Base-by-base conservation (phyloP, 1,284 basidiomycete species). In the Cerioporus squamosus region DNA sequence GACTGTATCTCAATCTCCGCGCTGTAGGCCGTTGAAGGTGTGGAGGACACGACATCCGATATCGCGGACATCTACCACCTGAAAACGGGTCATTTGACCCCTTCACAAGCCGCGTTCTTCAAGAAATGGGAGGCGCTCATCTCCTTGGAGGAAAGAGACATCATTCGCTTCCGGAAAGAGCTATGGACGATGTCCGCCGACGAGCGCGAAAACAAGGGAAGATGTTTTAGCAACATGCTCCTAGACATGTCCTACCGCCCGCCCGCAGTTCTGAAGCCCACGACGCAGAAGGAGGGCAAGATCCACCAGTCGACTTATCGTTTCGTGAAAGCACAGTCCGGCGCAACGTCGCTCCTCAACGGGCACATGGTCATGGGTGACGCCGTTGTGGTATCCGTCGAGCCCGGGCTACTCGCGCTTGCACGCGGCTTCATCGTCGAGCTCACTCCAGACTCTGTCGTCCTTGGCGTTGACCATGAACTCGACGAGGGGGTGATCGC, bases 111-210 rank as follows among this genome's bases (percentile, higher is more conserved):
- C 0, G 81, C 79, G 1, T 99, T 99, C 74, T 99, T 97, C 80
- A 85, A 85, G 66, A 83, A 87, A 62, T 99, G 97, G 97, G 96
- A 99, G 70, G 79, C 81, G 0, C 80, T 98, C 10, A 81, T 99
- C 54, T 82, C 91, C 1, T 76, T 96, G 18, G 97, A 99, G 72
- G 97, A 99, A 70, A 87, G 89, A 58, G 95, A 97, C 65, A 79
- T 92, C 10, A 76, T 88, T 12, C 83, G 90, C 15, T 93, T 94
- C 74, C 86, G 89, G 64, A 92, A 92, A 62, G 96, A 99, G 69
- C 80, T 99, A 8, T 99, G 97, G 97, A 97, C 93, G 0, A 86
- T 97, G 83, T 83, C 85, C 6, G 93, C 94, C 0, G 76, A 74
- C 3, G 88, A 94, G 65, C 84, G 97, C 45, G 93, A 96, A 71